These are phyloP conservation scores for Neonectria sp. DNA, from an alignment of 2,329 filamentous ascomycete species.

Conservation along the genomic window DNA sequence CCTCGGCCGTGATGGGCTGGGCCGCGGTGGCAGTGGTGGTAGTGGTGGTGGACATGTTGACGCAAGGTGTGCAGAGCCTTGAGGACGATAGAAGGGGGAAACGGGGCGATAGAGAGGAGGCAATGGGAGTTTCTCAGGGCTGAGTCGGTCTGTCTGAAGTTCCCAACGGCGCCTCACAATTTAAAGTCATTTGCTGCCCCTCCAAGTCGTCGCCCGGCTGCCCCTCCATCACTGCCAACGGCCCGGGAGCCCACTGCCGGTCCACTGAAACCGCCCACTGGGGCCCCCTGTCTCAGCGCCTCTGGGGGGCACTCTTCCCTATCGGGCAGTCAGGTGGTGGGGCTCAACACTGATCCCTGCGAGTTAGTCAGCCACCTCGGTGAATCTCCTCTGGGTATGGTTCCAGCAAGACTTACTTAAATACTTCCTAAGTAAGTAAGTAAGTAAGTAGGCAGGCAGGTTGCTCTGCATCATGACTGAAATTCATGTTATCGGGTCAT, in stretches of 20 bases:
- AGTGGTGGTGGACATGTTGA: conserved; percentile 52
- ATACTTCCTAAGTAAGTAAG: too few relatives aligned
- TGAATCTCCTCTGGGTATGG: conserved; percentile 46
- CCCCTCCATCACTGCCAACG: conserved; percentile 43
- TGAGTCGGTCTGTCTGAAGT: conserved; percentile 40
- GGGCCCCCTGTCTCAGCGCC: conserved; percentile 20
- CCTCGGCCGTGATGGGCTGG: conserved; percentile 84
- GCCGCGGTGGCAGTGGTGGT: conserved; percentile 63
- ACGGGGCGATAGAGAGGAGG: conserved; percentile 16
- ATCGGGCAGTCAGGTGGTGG: conserved; percentile 39
- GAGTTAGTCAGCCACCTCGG: conserved; percentile 45
- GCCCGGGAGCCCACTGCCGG: conserved; percentile 20
- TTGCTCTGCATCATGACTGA: conserved; percentile 3
- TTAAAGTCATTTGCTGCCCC: conserved; percentile 42
- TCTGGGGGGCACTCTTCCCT: conserved; percentile 31
- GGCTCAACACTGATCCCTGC: conserved; percentile 33
- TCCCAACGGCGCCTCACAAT: conserved; percentile 36
- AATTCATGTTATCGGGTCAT: neutral
- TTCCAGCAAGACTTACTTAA: neutral
- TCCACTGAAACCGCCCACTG: conserved; percentile 40
- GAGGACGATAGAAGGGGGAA: conserved; percentile 4
- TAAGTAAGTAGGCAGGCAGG: too few relatives aligned
- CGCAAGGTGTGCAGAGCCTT: neutral
- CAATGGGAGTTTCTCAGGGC: conserved; percentile 12
- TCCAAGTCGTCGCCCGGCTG: conserved; percentile 35